phyloP scores from a whole-genome alignment of 208 protist species.

The Endotrypanum monterogeii region DNA sequence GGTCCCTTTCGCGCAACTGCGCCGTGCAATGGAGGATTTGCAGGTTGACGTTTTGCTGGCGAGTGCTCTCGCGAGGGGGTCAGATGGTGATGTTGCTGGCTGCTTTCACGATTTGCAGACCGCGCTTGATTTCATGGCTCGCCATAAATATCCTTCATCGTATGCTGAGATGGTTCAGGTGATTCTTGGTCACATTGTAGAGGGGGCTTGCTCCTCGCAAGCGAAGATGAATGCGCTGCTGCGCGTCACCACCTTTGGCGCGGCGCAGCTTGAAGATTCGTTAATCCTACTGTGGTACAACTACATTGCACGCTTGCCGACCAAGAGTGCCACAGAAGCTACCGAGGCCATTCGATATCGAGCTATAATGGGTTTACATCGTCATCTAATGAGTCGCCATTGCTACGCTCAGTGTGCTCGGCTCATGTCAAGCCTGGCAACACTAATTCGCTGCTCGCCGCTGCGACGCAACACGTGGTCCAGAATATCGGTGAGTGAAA shows the following conservation, averaged over 20 bases:
- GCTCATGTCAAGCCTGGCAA: constrained; percentile 73
- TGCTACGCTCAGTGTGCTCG: constrained; percentile 75
- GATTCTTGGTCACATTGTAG: constrained; percentile 38
- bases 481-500: constrained; percentile 51
- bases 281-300: constrained; percentile 65
- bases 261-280: constrained; percentile 43
- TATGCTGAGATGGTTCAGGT: constrained; percentile 45
- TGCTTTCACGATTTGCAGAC: constrained; percentile 62
- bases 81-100: constrained; percentile 42
- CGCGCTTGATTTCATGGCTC: constrained; percentile 39
- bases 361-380: constrained; percentile 70
- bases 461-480: constrained; percentile 33
- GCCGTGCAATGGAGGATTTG: constrained; percentile 61
- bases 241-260: constrained; percentile 31
- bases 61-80: constrained; percentile 42
- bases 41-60: constrained; percentile 60
- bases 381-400: constrained; percentile 75
- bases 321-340: constrained; percentile 45
- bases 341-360: constrained; percentile 55
- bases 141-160: constrained; percentile 20
- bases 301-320: constrained; percentile 61
- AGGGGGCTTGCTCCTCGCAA: constrained; percentile 52
- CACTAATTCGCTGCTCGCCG: constrained; percentile 69
- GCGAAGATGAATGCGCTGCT: constrained; percentile 42
- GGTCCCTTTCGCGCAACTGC: constrained; percentile 21